phyloP scores from a whole-genome alignment of 2,329 filamentous ascomycete genomes.

The Aspergillus ochraceoroseus region DNA sequence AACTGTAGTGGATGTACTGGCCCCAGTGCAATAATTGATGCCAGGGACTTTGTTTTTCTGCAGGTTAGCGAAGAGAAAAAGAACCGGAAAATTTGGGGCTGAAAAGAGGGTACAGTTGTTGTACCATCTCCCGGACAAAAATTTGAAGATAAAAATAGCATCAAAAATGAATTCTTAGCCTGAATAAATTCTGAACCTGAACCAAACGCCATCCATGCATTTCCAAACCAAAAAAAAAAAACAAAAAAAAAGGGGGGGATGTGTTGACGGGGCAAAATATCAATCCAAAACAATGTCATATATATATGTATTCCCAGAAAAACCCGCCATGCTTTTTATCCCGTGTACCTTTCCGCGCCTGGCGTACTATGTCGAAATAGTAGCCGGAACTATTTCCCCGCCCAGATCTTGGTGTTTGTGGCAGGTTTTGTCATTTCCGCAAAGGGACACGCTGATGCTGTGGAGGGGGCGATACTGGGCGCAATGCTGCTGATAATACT shows the following conservation, averaged over 20 bases:
- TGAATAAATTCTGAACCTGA: background rate
- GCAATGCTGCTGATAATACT: slow-evolving; percentile 25
- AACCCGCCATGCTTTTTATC: slow-evolving; percentile 14
- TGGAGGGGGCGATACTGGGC: slow-evolving; percentile 20
- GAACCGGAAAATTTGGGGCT: no score
- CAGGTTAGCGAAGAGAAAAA: no score
- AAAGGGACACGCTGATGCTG: slow-evolving; percentile 29
- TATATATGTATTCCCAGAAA: slow-evolving; percentile 5
- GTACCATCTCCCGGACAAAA: no score
- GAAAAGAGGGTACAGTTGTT: no score
- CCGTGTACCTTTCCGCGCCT: background rate
- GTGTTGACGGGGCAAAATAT: no score
- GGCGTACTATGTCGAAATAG: background rate
- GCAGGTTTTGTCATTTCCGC: slow-evolving; percentile 24
- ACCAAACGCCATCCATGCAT: background rate
- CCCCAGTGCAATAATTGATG: no score
- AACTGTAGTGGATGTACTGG: no score
- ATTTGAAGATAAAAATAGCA: background rate
- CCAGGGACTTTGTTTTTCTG: no score
- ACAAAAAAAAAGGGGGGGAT: no score
- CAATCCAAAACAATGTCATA: no score
- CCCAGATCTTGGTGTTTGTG: slow-evolving; percentile 33
- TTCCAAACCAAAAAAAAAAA: no score
- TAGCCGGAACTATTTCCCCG: slow-evolving; percentile 12
- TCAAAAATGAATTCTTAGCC: background rate